Conservation (phyloP, 805 yeast genomes). For the Priceomyces melissophilus region DNA sequence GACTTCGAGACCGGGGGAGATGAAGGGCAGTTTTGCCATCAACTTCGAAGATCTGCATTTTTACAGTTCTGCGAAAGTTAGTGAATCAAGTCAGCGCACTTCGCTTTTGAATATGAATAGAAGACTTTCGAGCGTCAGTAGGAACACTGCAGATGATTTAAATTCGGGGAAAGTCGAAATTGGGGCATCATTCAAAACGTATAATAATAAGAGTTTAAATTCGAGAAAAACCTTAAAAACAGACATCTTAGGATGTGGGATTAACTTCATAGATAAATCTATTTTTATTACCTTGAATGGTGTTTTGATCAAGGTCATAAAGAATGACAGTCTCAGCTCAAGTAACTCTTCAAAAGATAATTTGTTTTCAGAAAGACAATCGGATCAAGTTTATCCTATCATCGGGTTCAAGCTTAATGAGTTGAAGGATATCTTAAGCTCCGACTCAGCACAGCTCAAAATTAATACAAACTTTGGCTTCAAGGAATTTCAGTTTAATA, state of each 20-base stretch:
- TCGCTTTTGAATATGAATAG: slow-evolving; percentile 35
- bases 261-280: slow-evolving; percentile 59
- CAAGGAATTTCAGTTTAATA: slow-evolving; percentile 58
- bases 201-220: slow-evolving; percentile 11
- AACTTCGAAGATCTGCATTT: slow-evolving; percentile 39
- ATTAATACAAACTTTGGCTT: slow-evolving; percentile 56
- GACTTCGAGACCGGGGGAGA: slow-evolving; percentile 36
- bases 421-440: slow-evolving; percentile 27
- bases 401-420: slow-evolving; percentile 30
- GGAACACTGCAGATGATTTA: slow-evolving; percentile 22
- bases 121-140: slow-evolving; percentile 28
- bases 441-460: slow-evolving; percentile 16
- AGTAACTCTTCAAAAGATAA: slow-evolving; percentile 14
- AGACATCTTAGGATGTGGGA: slow-evolving; percentile 82
- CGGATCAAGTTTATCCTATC: slow-evolving; percentile 20
- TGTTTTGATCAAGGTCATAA: slow-evolving; percentile 31
- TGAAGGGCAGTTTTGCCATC: slow-evolving; percentile 40
- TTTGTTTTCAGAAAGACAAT: slow-evolving; percentile 18
- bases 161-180: slow-evolving; percentile 34
- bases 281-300: slow-evolving; percentile 86
- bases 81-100: slow-evolving; percentile 26
- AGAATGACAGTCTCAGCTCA: slow-evolving; percentile 21
- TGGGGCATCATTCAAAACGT: slow-evolving; percentile 33
- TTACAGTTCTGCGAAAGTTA: slow-evolving; percentile 32
- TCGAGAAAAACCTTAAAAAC: slow-evolving; percentile 14